These are phyloP conservation scores for Cyberlindnera amylophila DNA, from an alignment of 805 yeast species.

Conservation along the genomic window DNA sequence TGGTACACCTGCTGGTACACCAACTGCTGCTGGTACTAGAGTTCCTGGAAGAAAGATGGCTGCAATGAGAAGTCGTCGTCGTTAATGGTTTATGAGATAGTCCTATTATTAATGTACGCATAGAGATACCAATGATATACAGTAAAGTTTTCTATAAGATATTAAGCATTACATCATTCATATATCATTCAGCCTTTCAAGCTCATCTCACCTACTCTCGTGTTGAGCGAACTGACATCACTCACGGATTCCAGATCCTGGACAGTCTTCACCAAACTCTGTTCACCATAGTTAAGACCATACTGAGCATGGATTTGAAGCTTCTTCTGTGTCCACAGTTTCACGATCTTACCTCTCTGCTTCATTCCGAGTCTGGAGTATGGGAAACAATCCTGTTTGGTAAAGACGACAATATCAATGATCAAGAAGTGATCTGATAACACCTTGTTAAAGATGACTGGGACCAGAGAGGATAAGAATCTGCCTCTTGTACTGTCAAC, in stretches of 20 bases:
- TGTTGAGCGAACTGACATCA: conserved; percentile 9
- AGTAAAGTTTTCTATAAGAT: not conserved
- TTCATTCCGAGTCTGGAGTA: conserved; percentile 69
- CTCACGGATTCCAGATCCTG: conserved; percentile 35
- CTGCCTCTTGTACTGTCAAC: conserved; percentile 55
- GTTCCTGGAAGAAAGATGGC: conserved; percentile 27
- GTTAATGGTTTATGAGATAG: conserved; percentile 1
- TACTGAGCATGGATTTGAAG: conserved; percentile 40
- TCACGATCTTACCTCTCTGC: conserved; percentile 68
- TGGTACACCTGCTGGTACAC: conserved; percentile 21
- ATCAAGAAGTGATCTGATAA: conserved; percentile 78
- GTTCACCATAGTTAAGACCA: conserved; percentile 67
- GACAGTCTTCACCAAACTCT: conserved; percentile 52
- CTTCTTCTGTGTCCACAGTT: conserved; percentile 48
- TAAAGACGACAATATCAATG: conserved; percentile 80
- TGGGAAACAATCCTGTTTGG: conserved; percentile 59
- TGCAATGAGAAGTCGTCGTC: conserved; percentile 28
- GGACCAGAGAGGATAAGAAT: conserved; percentile 69
- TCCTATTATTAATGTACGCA: not conserved
- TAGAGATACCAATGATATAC: not conserved
- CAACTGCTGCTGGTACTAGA: conserved; percentile 15
- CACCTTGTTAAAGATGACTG: conserved; percentile 75
- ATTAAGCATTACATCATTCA: not conserved
- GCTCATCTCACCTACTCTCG: conserved; percentile 8
- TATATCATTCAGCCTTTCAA: not conserved